Base-by-base conservation (phyloP, 1,284 basidiomycete genomes). In the Ustilago xerochloae region DNA sequence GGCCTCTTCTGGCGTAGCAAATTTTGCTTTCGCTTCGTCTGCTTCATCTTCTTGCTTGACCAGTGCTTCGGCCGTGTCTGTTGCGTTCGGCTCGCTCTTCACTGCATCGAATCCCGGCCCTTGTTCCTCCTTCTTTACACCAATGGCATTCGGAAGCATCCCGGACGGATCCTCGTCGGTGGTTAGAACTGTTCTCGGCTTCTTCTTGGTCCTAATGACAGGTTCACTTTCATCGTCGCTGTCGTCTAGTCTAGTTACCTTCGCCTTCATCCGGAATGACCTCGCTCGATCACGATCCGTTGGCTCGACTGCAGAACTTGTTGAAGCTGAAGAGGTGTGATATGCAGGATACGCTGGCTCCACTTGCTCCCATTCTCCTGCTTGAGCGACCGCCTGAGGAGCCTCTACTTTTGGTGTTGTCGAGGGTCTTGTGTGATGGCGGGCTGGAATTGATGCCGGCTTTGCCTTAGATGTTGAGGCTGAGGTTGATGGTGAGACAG, bases 311-410 rank as follows among this genome's bases (percentile, higher is more conserved):
- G 38, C 24, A 3, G 15, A 26, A 12, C 53, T 38, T 4, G 46
- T 45, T 26, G 59, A 55, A 12, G 63, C 30, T 13, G 59, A 36
- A 18, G 47, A 33, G 8, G 39, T 52, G 18, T 54, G 36, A 8
- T 76, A 54, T 7, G 82, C 73, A 29, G 79, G 71, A n/a, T 38
- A 43, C 0, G 75, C 63, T 4, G 88, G 80, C 4, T 88, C 86
- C 9, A 97, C 90, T 24, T 90, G 86, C 84, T 94, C 87, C 96
- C 96, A 99, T 74, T 90, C 88, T 1, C 96, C 94, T 0, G 90
- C 91, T 8, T 90, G 85, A 1, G 93, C 94, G 79, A 92, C 89
- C 12, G 87, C 87, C 71, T 87, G 87, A 64, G 87, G 84, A 80
- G 89, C 88, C 20, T 88, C 86, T 85, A 91, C 89, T 20, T 88